Evolutionary conservation across 176 grass and related monocot genomes (phyloP).

Genomic region (Aegilops bicornis): DNA sequence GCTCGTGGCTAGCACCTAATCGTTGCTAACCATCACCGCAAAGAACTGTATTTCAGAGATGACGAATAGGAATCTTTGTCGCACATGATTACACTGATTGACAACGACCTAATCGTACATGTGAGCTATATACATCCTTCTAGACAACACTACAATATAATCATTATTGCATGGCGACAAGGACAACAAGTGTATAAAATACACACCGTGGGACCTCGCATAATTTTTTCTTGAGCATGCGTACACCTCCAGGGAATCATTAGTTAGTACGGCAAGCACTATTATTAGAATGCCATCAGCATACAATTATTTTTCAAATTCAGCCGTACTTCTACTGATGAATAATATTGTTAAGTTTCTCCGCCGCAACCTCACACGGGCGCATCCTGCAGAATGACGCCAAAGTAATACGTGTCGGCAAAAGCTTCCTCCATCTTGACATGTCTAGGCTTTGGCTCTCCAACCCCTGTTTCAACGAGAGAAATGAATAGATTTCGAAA

Average conservation of each 20-base stretch:
- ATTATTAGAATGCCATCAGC: slow-evolving; percentile 17
- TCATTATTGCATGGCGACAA: slow-evolving; percentile 27
- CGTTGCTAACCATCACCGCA: background rate
- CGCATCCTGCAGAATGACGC: background rate
- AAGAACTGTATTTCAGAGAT: slow-evolving; percentile 15
- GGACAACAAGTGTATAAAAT: background rate
- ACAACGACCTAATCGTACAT: slow-evolving; percentile 33
- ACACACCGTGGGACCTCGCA: background rate
- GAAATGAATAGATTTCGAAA: too few species aligned
- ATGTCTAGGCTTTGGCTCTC: background rate
- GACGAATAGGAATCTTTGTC: slow-evolving; percentile 29
- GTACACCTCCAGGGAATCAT: background rate
- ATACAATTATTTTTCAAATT: background rate
- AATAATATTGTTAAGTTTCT: background rate
- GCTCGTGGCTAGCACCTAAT: background rate
- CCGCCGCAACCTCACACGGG: background rate
- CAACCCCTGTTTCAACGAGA: background rate
- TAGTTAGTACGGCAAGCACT: background rate
- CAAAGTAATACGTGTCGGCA: background rate
- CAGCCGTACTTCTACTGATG: background rate
- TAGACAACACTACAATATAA: background rate
- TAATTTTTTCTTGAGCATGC: background rate
- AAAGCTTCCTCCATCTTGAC: background rate
- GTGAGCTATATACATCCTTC: slow-evolving; percentile 26
- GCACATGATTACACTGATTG: slow-evolving; percentile 33